Base-by-base conservation (phyloP, 2,329 filamentous ascomycete genomes). In the Monosporascus sp. region DNA sequence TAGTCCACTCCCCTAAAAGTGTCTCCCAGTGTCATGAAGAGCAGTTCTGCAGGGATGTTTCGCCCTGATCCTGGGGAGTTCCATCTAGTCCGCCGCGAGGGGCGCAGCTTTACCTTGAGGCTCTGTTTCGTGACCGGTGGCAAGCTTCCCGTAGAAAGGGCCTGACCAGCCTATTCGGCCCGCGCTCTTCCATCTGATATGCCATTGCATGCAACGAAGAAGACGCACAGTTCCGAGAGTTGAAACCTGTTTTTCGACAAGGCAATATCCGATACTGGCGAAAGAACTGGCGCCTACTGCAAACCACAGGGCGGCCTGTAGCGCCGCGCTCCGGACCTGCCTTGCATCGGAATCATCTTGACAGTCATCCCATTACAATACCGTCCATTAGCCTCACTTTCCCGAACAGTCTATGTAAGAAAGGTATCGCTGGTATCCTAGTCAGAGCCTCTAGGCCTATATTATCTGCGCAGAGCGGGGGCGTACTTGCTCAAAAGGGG, bases 1-100 rank as follows among this genome's bases (percentile, higher is more conserved):
- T 53, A 38, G 39, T 31, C 50, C 38, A 57, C 53, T 58, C 51
- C 50, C 56, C 53, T 53, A 52, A 57, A 43, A 36, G 41, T 36
- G 20, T n/a, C 51, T 20, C 38, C 17, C 17, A 3, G 18, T 41
- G 6, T 18, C 18, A 20, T n/a, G 9, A 18, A 41, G 18, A 24
- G 24, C 8, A 46, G n/a, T 46, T 24, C 43, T 46, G 31, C 43
- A 31, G 17, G 20, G 43, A n/a, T 15, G 31, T 46, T 17, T 46
- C 11, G 17, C 43, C 22, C 43, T 15, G 43, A 18, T 15, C 39
- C 39, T 43, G n/a, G 14, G 20, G 43, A 15, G 24, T 24, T 15
- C 14, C n/a, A 44, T 3, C 11, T 46, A 22, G 24, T n/a, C 17
- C 22, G 39, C 39, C 39, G 14, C 39, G 18, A 24, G 39, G 24